These are phyloP conservation scores for Aspergillus piperis DNA, from an alignment of 2,329 filamentous ascomycete species.

Conservation along the genomic window DNA sequence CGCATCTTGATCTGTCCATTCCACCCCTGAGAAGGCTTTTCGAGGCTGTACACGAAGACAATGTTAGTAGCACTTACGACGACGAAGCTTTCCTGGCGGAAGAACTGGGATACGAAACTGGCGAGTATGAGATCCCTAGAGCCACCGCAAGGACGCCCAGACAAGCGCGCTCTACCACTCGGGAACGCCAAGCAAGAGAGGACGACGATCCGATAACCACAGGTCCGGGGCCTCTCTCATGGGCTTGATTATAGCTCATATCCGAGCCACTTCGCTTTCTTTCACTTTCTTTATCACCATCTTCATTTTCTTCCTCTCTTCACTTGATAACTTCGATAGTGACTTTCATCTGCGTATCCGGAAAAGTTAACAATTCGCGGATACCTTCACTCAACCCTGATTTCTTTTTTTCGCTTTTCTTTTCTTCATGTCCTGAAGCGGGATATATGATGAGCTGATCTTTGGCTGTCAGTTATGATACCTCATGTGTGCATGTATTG, in stretches of 20 bases:
- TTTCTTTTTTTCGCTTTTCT: not conserved
- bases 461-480: slow-evolving; percentile 1
- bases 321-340: not conserved
- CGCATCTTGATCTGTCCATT: slow-evolving; percentile 9
- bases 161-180: not conserved
- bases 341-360: not conserved
- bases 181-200: not conserved
- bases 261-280: not conserved
- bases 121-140: not conserved
- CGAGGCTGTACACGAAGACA: not conserved
- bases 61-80: not conserved
- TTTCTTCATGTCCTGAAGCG: not conserved
- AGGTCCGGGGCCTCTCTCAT: not conserved
- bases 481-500: not conserved
- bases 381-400: not conserved
- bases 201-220: not conserved
- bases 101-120: not conserved
- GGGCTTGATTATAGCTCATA: not conserved
- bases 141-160: not conserved
- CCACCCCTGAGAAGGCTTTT: slow-evolving; percentile 24
- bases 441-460: not conserved
- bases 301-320: not conserved
- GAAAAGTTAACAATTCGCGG: not conserved
- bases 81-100: not conserved
- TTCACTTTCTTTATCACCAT: not conserved